Base-by-base conservation (phyloP, 176 grass and related monocot species). In the Aechmea fasciata region DNA sequence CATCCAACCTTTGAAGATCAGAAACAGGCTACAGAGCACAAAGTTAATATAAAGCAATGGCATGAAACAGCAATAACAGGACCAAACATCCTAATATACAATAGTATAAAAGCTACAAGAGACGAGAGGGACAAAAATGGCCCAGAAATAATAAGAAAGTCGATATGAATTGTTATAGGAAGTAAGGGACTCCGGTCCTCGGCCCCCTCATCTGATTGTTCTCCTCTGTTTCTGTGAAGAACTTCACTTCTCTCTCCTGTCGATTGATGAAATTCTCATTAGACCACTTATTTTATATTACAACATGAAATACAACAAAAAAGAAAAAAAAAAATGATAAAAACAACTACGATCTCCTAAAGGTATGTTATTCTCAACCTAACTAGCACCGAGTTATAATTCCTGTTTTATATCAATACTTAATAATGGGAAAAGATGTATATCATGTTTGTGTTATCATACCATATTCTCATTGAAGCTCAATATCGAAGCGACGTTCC, bases 191-290 rank as follows among this genome's bases (percentile, higher is more conserved):
- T 10, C 84, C 85, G 0, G 92, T 89, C 63, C 92, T 83, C 47
- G 92, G 92, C n/a, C 92, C 92, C 49, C 92, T 82, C 92, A 96
- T 96, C 83, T 96, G 92, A 63, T 96, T 96, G 75, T 96, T 96
- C 83, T 96, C 92, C 75, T 96, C 92, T 11, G 92, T 96, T 83
- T 96, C 92, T 0, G 92, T 96, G 70, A 96, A 96, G 81, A 96
- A 96, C 73, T 96, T 91, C 41, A 96, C 92, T 13, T 96, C 92
- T 63, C 85, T 84, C 72, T 96, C 92, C 92, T 96, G 81, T 20
- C 5, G 73, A 48, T 29, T 22, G 15, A 61, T 22, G 55, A 9
- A 61, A 61, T 61, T 61, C 20, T 19, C 15, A 19, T 61, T 18
- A 9, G 15, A 18, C 13, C 10, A n/a, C 20, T 61, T 10, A 61